Conservation (phyloP, 352 stramenopile genomes). For the Globisporangium cederbergense region DNA sequence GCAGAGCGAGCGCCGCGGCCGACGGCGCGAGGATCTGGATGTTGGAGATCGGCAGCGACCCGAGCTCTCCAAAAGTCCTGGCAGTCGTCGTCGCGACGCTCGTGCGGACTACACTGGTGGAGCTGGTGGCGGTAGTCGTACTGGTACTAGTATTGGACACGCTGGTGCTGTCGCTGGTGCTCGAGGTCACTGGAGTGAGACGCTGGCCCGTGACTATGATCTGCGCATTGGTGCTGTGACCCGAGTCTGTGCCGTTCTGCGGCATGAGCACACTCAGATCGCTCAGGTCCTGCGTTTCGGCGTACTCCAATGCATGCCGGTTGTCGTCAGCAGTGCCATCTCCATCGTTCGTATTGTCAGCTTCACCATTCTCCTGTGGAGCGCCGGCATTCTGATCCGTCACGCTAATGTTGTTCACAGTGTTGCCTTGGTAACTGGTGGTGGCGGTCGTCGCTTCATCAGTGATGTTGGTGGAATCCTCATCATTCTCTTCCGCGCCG, state of each 20-base stretch:
- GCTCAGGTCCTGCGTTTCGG: conserved; percentile 8
- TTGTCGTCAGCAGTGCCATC: background rate
- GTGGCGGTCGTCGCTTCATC: background rate
- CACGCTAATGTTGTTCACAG: background rate
- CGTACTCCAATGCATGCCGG: background rate
- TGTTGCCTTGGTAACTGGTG: background rate
- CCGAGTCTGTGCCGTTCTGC: conserved; percentile 2
- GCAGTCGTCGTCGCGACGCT: background rate
- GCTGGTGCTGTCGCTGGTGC: background rate
- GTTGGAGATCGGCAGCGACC: conserved; percentile 6
- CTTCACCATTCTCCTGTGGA: background rate
- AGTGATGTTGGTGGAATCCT: background rate
- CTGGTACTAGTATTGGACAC: background rate
- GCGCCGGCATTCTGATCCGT: background rate
- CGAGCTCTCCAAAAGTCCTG: background rate
- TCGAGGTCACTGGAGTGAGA: background rate
- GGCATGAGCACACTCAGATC: conserved; percentile 11
- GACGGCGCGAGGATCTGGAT: conserved; percentile 12
- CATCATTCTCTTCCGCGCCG: background rate
- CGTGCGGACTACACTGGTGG: background rate
- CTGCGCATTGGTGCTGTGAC: background rate
- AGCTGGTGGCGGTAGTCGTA: background rate
- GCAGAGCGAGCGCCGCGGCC: background rate
- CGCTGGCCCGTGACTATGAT: background rate
- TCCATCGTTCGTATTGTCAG: background rate